Percentiles rank a stretch among this genome's conserved stretches.
These are phyloP conservation scores for Debaryomyces fabryi DNA, from an alignment of 1,139 yeast species.

Conservation along the genomic window DNA sequence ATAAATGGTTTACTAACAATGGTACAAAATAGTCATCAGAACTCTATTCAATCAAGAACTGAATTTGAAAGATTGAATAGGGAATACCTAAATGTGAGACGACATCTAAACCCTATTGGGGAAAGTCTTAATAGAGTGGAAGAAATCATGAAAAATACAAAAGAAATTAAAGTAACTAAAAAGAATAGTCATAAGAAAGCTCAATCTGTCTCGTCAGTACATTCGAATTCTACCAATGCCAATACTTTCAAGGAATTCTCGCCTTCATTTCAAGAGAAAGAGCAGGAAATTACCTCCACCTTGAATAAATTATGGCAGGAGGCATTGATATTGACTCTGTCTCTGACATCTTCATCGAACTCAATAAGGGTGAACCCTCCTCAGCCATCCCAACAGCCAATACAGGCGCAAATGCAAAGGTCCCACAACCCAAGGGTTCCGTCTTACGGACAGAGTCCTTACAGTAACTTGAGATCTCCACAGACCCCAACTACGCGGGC, in stretches of 20 bases:
- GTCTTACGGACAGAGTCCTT: slow-evolving; percentile 24
- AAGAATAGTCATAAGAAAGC: slow-evolving; percentile 13
- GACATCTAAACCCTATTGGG: slow-evolving; percentile 69
- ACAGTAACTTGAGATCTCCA: slow-evolving; percentile 19
- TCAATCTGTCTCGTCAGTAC: not conserved
- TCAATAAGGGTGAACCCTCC: slow-evolving; percentile 6
- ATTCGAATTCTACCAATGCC: slow-evolving; percentile 18
- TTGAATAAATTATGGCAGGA: slow-evolving; percentile 47
- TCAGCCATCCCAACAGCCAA: slow-evolving; percentile 11
- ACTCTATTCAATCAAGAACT: slow-evolving; percentile 65
- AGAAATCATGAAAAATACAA: slow-evolving; percentile 19
- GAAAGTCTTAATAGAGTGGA: slow-evolving; percentile 58
- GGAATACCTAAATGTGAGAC: slow-evolving; percentile 69
- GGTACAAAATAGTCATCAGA: slow-evolving; percentile 39
- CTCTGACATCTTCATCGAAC: slow-evolving; percentile 13
- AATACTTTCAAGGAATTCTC: slow-evolving; percentile 42
- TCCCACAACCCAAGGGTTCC: slow-evolving; percentile 31
- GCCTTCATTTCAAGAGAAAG: slow-evolving; percentile 35
- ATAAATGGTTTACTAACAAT: slow-evolving; percentile 36
- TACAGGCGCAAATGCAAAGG: slow-evolving; percentile 21
- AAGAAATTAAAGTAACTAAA: slow-evolving; percentile 27
- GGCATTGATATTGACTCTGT: slow-evolving; percentile 31
- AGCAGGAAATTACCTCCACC: slow-evolving; percentile 29
- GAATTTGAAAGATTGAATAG: slow-evolving; percentile 77
- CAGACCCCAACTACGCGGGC: slow-evolving; percentile 43